A percentile compares a stretch with the other conserved stretches of the same genome.
Evolutionary conservation across 1,284 basidiomycete genomes (phyloP).

Genomic region (Rhodotorula mucilaginosa): DNA sequence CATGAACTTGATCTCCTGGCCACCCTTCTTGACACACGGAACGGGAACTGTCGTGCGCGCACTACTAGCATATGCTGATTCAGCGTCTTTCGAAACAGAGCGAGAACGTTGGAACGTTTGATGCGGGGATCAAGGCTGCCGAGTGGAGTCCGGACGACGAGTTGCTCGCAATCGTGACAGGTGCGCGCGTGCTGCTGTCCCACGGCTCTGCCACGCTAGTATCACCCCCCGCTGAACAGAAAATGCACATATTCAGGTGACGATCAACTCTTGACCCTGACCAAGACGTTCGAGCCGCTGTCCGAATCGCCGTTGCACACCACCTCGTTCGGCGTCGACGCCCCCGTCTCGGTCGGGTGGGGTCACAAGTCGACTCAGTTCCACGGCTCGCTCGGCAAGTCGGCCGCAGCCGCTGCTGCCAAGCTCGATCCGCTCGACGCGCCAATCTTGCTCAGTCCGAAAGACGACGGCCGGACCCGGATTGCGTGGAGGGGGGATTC

Average conservation of each 20-base stretch:
- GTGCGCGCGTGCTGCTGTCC: conserved; percentile 50
- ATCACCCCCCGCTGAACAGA: too few relatives aligned
- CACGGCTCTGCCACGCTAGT: not conserved
- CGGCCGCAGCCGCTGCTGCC: conserved; percentile 59
- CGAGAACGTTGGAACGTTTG: conserved; percentile 81
- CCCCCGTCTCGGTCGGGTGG: conserved; percentile 95
- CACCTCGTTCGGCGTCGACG: conserved; percentile 81
- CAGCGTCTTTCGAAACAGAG: conserved; percentile 9
- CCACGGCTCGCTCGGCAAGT: conserved; percentile 91
- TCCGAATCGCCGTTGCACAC: conserved; percentile 72
- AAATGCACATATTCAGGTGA: conserved; percentile 56
- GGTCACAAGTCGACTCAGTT: conserved; percentile 97
- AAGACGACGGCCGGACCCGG: conserved; percentile 70
- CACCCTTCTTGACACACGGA: too few relatives aligned
- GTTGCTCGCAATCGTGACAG: conserved; percentile 72
- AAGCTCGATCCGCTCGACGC: conserved; percentile 33
- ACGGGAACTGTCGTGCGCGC: too few relatives aligned
- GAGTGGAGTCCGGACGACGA: conserved; percentile 90
- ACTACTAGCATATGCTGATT: not conserved
- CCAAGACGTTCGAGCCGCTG: conserved; percentile 80
- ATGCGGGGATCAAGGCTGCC: conserved; percentile 76
- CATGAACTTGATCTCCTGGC: too few relatives aligned
- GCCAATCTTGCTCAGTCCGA: conserved; percentile 53
- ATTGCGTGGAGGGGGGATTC: conserved; percentile 94
- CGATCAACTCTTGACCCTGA: conserved; percentile 82